Evolutionary conservation across 495 filamentous ascomycete species (phyloP).

Genomic region (Aspergillus sclerotioniger): DNA sequence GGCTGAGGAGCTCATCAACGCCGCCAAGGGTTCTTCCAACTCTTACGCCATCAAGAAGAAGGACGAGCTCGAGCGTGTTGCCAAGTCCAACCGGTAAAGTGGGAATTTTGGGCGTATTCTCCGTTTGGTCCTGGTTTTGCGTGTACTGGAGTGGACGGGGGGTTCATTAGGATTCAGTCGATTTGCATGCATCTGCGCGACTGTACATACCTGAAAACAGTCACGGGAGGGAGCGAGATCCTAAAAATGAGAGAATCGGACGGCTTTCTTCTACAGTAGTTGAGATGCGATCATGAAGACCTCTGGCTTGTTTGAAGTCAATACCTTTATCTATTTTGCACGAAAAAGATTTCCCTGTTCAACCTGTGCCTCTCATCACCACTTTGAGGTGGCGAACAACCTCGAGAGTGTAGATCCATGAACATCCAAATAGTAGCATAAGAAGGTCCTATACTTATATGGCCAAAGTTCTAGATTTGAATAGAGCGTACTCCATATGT

Average conservation of each 20-base stretch:
- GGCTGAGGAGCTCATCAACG: slow-evolving; percentile 99
- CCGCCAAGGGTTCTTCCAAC: slow-evolving; percentile 99
- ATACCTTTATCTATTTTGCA: slow-evolving; percentile 18
- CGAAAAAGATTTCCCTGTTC: slow-evolving; percentile 3
- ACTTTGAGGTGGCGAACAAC: background rate
- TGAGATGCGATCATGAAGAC: slow-evolving; percentile 49
- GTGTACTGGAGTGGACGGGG: slow-evolving; percentile 51
- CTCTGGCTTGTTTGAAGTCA: slow-evolving; percentile 31
- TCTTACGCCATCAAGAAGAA: slow-evolving; percentile 99
- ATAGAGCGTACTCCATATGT: background rate
- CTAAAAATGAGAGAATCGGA: slow-evolving; percentile 42
- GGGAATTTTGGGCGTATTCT: slow-evolving; percentile 43
- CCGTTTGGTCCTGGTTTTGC: slow-evolving; percentile 48
- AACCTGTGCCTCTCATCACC: background rate
- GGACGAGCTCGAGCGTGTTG: slow-evolving; percentile 99
- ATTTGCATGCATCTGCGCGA: slow-evolving; percentile 47
- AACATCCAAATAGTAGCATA: background rate
- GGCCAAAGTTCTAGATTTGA: background rate
- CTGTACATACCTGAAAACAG: slow-evolving; percentile 47
- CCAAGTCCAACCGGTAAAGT: slow-evolving; percentile 97
- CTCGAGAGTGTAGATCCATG: background rate
- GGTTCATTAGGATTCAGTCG: slow-evolving; percentile 47
- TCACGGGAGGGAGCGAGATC: slow-evolving; percentile 40
- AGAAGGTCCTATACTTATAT: background rate
- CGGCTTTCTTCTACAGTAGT: slow-evolving; percentile 47